Conservation (phyloP, 1,284 basidiomycete genomes). For the Stygiomarasmius scandens region DNA sequence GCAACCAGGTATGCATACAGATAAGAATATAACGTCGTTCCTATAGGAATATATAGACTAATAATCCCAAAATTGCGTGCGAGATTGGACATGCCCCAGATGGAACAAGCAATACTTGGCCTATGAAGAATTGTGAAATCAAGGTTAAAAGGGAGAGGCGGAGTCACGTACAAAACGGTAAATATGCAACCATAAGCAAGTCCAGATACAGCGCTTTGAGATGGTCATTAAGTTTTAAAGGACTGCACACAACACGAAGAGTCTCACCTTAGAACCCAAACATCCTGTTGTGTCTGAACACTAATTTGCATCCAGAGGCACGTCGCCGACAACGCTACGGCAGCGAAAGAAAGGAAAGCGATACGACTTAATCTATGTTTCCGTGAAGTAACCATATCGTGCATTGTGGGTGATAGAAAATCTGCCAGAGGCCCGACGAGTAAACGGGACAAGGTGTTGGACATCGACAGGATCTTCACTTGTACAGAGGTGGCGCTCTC, state of each 20-base stretch:
- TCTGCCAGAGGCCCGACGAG: constrained; percentile 72
- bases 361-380: constrained; percentile 61
- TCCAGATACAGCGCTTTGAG: constrained; percentile 59
- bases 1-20: constrained; percentile 70
- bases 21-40: constrained; percentile 75
- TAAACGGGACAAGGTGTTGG: constrained; percentile 73
- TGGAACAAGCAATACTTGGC: constrained; percentile 67
- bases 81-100: constrained; percentile 69
- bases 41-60: constrained; percentile 67
- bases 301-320: constrained; percentile 56
- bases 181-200: constrained; percentile 69
- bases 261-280: constrained; percentile 66
- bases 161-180: constrained; percentile 60
- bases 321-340: constrained; percentile 48
- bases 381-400: constrained; percentile 30
- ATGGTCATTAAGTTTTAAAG: constrained; percentile 6
- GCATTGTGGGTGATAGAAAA: constrained; percentile 61
- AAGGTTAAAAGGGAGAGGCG: constrained; percentile 4
- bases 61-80: constrained; percentile 77
- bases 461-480: constrained; percentile 68
- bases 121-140: constrained; percentile 34
- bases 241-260: constrained; percentile 5
- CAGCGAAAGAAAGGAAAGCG: constrained; percentile 54
- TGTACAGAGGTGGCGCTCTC: constrained; percentile 51
- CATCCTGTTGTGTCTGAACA: constrained; percentile 46